Conservation (phyloP, 2,329 filamentous ascomycete species). For the Aspergillus awamori region DNA sequence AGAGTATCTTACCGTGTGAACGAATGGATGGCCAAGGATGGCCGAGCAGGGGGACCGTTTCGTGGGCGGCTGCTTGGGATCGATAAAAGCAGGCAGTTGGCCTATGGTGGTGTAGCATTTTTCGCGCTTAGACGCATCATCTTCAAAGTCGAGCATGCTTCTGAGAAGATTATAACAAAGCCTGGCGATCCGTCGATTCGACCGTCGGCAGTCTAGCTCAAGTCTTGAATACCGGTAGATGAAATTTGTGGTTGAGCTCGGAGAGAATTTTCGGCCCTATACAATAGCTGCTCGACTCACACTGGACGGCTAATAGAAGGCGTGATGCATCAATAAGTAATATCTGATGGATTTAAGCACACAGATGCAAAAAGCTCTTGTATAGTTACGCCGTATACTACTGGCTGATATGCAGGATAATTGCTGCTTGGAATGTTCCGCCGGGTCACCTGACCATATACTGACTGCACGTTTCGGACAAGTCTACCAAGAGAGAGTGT, state of each 20-base stretch:
- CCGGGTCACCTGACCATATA: conserved; percentile 6
- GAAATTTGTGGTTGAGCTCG: not conserved
- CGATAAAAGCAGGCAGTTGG: conserved; percentile 66
- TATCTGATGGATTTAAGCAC: not conserved
- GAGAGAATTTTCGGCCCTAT: conserved; percentile 2
- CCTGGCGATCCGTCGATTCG: not conserved
- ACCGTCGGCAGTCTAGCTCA: not conserved
- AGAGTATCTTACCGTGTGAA: conserved; percentile 62
- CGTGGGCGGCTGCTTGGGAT: conserved; percentile 68
- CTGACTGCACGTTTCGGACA: not conserved
- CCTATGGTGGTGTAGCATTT: conserved; percentile 78
- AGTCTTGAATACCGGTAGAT: not conserved
- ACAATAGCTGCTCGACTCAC: not conserved
- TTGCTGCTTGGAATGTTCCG: not conserved
- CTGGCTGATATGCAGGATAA: not conserved
- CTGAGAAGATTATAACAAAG: not conserved
- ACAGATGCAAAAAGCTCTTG: not conserved
- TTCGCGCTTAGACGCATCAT: conserved; percentile 41
- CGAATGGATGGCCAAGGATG: conserved; percentile 66
- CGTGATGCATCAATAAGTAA: not conserved
- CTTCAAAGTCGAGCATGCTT: conserved; percentile 50
- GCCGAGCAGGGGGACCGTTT: conserved; percentile 77
- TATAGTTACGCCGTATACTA: not conserved
- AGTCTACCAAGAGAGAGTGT: too few relatives aligned
- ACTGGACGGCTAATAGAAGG: not conserved